Base-by-base conservation (phyloP, 2,329 filamentous ascomycete species). In the Hypomyces perniciosus region DNA sequence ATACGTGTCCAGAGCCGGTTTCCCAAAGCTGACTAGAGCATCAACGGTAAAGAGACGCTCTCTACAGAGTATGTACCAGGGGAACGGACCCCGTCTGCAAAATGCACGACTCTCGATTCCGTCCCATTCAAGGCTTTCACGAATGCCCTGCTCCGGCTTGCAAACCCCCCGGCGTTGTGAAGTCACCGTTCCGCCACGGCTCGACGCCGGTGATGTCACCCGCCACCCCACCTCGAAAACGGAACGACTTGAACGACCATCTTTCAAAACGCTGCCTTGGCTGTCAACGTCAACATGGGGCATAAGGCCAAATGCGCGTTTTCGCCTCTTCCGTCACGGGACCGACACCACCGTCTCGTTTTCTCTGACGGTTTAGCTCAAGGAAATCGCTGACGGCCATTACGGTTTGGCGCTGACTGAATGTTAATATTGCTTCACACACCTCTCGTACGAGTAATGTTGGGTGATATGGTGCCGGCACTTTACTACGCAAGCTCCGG, bases 261-360 rank as follows among this genome's bases (percentile, higher is more conserved):
- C 8, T 35, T 31, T 28, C 8, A 53, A 53, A 53, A 53, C 51
- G 51, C 28, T 53, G 41, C 42, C 40, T 10, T 9, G 20, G 20
- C 20, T 20, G 20, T 20, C 20, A 20, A 20, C 20, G 20, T 40
- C 13, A 27, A 35, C 38, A 35, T 30, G 30, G 50, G 51, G 41
- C n/a, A 46, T 20, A 20, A 20, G 20, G 20, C 20, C 20, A 20
- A 20, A 20, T 20, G 20, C 20, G 20, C 47, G 42, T 50, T 50
- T 46, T 53, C 27, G 51, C 46, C 47, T 46, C 47, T 37, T 50
- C 46, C 47, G 51, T 53, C 51, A 49, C 42, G 10, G 1, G 41
- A 12, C 43, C 47, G 69, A 62, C 56, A 68, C 56, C 58, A 72
- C 51, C 29, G 56, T 30, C 13, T 26, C 44, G 12, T 8, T 34